These are phyloP conservation scores for Pyrenophora teres DNA, from an alignment of 2,329 filamentous ascomycete genomes.

Conservation along the genomic window DNA sequence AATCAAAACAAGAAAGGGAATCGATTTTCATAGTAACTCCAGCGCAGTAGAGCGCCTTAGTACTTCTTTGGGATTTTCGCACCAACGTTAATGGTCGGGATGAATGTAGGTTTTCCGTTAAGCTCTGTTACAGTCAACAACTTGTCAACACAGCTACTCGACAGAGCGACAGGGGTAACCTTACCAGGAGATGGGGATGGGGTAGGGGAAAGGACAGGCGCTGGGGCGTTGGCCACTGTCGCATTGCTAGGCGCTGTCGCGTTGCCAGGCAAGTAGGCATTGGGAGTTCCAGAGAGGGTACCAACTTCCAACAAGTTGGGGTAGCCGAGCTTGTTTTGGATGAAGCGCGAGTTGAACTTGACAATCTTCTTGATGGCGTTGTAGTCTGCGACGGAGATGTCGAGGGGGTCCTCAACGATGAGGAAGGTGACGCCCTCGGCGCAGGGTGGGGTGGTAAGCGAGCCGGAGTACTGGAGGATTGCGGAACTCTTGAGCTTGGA, in stretches of 20 bases:
- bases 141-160: too few species aligned
- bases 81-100: too few species aligned
- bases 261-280: neutral
- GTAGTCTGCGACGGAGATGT: slow-evolving; percentile 56
- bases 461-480: slow-evolving; percentile 61
- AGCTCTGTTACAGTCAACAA: too few species aligned
- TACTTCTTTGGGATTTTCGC: too few species aligned
- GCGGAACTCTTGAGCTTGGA: slow-evolving; percentile 45
- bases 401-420: slow-evolving; percentile 55
- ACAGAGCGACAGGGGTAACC: too few species aligned
- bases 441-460: slow-evolving; percentile 67
- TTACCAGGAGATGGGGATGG: too few species aligned
- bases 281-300: slow-evolving; percentile 4
- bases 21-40: too few species aligned
- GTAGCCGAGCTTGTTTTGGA: slow-evolving; percentile 56
- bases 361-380: slow-evolving; percentile 57
- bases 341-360: slow-evolving; percentile 62
- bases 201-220: too few species aligned
- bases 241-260: neutral
- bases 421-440: slow-evolving; percentile 61
- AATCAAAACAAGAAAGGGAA: too few species aligned
- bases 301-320: slow-evolving; percentile 50
- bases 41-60: too few species aligned
- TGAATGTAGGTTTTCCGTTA: too few species aligned
- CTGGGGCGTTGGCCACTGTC: too few species aligned